Percentiles rank a stretch among this genome's conserved stretches.
These are phyloP conservation scores for Inga laurina DNA, from an alignment of 306 rosid species.

Conservation along the genomic window DNA sequence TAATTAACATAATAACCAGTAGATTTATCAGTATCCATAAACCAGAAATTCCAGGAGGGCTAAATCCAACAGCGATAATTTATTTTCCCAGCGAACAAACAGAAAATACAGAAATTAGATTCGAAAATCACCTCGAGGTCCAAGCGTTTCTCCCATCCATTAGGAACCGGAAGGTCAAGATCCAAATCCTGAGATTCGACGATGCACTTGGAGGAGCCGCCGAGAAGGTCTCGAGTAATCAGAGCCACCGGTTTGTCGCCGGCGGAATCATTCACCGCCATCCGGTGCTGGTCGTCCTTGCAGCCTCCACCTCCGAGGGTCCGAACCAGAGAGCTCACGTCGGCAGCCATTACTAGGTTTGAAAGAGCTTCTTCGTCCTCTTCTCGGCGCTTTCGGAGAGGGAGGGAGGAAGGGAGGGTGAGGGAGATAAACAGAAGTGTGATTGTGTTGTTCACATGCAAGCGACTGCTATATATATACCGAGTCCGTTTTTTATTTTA, in stretches of 20 bases:
- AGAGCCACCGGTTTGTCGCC: slow-evolving; percentile 72
- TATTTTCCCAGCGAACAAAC: slow-evolving; percentile 34
- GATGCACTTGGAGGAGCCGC: slow-evolving; percentile 52
- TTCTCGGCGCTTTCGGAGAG: slow-evolving; percentile 16
- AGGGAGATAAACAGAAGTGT: not conserved
- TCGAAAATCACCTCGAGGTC: slow-evolving; percentile 76
- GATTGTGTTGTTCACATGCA: not conserved
- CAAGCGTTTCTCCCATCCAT: slow-evolving; percentile 89
- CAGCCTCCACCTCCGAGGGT: slow-evolving; percentile 50
- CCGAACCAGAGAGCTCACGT: slow-evolving; percentile 75
- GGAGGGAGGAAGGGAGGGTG: not conserved
- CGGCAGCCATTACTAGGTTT: slow-evolving; percentile 72
- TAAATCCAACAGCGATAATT: not conserved
- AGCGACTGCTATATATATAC: slow-evolving; percentile 34
- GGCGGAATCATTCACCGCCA: slow-evolving; percentile 57
- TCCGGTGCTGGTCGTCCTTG: slow-evolving; percentile 77
- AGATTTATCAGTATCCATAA: not conserved
- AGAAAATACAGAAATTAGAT: slow-evolving; percentile 24
- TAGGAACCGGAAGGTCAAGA: slow-evolving; percentile 94
- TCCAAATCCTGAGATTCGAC: slow-evolving; percentile 90
- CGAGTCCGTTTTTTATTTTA: not conserved
- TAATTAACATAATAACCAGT: not conserved
- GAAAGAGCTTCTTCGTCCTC: not conserved
- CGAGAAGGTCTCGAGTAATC: slow-evolving; percentile 84
- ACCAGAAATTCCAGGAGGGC: not conserved